Evolutionary conservation across 768 basidiomycete genomes (phyloP).

Genomic region (Leccinellum albellum): DNA sequence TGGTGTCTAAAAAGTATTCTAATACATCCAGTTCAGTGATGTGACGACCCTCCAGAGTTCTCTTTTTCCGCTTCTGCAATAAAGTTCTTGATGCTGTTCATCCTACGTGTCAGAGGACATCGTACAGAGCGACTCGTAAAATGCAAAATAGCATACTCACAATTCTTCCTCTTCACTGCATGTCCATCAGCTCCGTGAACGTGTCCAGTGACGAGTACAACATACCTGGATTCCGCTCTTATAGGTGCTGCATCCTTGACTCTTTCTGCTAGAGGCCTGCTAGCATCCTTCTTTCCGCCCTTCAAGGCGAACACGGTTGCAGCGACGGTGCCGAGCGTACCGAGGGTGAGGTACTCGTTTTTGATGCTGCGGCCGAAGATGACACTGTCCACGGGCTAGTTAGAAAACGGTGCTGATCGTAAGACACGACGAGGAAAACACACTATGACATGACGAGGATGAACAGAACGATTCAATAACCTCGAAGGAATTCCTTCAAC

Average conservation of each 20-base stretch:
- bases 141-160: conserved; percentile 43
- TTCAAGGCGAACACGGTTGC: conserved; percentile 50
- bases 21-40: conserved; percentile 19
- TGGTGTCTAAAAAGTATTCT: conserved; percentile 1
- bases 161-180: conserved; percentile 80
- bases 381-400: conserved; percentile 41
- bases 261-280: conserved; percentile 46
- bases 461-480: not conserved
- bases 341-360: conserved; percentile 76
- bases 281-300: conserved; percentile 52
- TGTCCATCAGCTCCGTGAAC: conserved; percentile 4
- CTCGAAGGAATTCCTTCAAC: not conserved
- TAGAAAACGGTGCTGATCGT: conserved; percentile 2
- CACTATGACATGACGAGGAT: conserved; percentile 44
- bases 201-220: conserved; percentile 10
- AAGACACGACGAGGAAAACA: conserved; percentile 13
- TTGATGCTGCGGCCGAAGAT: conserved; percentile 78
- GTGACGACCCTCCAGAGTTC: conserved; percentile 41
- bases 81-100: conserved; percentile 73
- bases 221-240: conserved; percentile 66
- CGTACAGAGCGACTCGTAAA: conserved; percentile 23
- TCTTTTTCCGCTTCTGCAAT: conserved; percentile 82
- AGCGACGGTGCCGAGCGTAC: conserved; percentile 58
- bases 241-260: conserved; percentile 64
- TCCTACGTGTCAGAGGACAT: conserved; percentile 42